Conservation (phyloP, 768 basidiomycete species). For the Pulveroboletus sp. region DNA sequence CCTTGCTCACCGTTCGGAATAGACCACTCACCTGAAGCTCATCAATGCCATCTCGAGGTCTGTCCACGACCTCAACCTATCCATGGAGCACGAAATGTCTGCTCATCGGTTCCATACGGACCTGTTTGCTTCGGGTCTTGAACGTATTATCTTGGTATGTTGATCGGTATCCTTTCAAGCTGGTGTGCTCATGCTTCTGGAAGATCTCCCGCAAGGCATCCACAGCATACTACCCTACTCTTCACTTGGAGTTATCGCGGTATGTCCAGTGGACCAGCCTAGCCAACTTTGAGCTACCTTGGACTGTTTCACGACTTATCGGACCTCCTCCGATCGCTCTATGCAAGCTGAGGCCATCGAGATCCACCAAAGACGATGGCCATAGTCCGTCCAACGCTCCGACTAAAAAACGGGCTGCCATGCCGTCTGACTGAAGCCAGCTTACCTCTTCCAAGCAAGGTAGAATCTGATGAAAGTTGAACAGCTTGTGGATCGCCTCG, state of each 20-base stretch:
- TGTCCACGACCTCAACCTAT: slow-evolving; percentile 59
- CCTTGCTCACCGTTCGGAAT: slow-evolving; percentile 7
- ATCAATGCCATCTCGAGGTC: slow-evolving; percentile 73
- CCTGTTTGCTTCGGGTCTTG: slow-evolving; percentile 86
- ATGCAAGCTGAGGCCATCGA: slow-evolving; percentile 36
- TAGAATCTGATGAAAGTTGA: slow-evolving; percentile 45
- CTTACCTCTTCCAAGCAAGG: slow-evolving; percentile 39
- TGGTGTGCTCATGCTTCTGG: neutral
- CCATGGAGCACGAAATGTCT: slow-evolving; percentile 66
- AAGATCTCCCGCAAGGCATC: slow-evolving; percentile 96
- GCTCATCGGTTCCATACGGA: slow-evolving; percentile 82
- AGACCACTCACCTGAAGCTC: slow-evolving; percentile 88
- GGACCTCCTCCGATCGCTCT: slow-evolving; percentile 69
- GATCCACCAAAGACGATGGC: slow-evolving; percentile 8
- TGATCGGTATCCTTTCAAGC: neutral
- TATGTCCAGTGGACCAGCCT: slow-evolving; percentile 67
- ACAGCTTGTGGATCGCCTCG: slow-evolving; percentile 11
- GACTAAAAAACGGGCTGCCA: slow-evolving; percentile 17
- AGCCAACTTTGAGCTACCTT: slow-evolving; percentile 76
- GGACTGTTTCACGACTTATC: slow-evolving; percentile 72
- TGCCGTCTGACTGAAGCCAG: slow-evolving; percentile 14
- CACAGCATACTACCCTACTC: slow-evolving; percentile 85
- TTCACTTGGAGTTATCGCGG: slow-evolving; percentile 90
- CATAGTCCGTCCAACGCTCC: slow-evolving; percentile 24
- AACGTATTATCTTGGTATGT: slow-evolving; percentile 82